phyloP scores from a whole-genome alignment of 768 basidiomycete species.

The Lentinula edodes region DNA sequence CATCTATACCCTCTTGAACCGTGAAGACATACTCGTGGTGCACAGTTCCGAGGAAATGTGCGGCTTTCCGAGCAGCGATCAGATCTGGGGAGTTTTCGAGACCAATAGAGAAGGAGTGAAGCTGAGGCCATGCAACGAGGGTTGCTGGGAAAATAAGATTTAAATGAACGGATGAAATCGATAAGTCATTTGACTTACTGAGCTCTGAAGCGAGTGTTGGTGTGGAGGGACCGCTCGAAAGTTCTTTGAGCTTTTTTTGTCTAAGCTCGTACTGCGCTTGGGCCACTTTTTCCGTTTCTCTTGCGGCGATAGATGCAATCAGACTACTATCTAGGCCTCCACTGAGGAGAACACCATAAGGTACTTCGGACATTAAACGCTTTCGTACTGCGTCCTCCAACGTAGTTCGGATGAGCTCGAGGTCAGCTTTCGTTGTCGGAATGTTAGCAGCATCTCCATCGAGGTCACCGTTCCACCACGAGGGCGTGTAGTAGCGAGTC shows the following conservation, averaged over 20 bases:
- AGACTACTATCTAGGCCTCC: slow-evolving; percentile 95
- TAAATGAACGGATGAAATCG: not conserved
- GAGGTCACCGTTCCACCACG: slow-evolving; percentile 85
- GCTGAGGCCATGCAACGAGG: slow-evolving; percentile 86
- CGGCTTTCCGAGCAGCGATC: slow-evolving; percentile 88
- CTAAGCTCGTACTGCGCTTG: slow-evolving; percentile 72
- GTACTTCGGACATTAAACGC: slow-evolving; percentile 96
- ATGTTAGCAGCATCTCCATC: slow-evolving; percentile 50
- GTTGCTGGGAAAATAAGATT: slow-evolving; percentile 39
- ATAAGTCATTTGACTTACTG: slow-evolving; percentile 32
- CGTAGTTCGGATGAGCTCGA: slow-evolving; percentile 67
- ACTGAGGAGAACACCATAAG: slow-evolving; percentile 92
- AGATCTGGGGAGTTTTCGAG: slow-evolving; percentile 93
- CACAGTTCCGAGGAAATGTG: slow-evolving; percentile 87
- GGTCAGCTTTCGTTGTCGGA: slow-evolving; percentile 58
- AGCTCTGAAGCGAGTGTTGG: slow-evolving; percentile 48
- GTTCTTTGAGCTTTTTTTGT: slow-evolving; percentile 51
- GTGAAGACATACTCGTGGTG: slow-evolving; percentile 99
- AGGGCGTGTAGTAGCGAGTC: slow-evolving; percentile 79
- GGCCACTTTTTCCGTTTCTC: slow-evolving; percentile 91
- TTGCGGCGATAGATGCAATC: slow-evolving; percentile 90
- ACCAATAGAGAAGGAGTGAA: slow-evolving; percentile 98
- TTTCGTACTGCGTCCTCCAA: slow-evolving; percentile 92
- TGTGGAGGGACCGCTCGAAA: slow-evolving; percentile 50
- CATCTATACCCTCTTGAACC: slow-evolving; percentile 95